Evolutionary conservation across 345 rosid species (phyloP).

Genomic region (Pistacia integerrima): DNA sequence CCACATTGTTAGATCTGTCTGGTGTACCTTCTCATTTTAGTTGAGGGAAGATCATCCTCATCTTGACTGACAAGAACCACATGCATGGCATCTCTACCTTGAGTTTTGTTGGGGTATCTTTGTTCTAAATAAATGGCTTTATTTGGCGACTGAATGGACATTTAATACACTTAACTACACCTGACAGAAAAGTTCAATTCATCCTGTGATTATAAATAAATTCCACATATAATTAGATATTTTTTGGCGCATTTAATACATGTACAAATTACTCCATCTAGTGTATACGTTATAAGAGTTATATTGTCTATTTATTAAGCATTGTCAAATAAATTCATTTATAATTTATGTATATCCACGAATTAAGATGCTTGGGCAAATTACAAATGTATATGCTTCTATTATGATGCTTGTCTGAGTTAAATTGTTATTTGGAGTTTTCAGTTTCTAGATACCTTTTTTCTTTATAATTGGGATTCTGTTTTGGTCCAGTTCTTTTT

Average conservation of each 20-base stretch:
- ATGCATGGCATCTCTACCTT: constrained; percentile 7
- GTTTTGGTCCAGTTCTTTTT: neutral
- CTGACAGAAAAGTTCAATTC: constrained; percentile 2
- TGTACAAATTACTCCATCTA: constrained; percentile 5
- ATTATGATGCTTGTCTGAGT: neutral
- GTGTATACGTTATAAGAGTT: neutral
- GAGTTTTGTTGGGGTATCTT: constrained; percentile 9
- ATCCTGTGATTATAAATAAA: constrained; percentile 14
- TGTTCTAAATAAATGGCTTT: constrained; percentile 15
- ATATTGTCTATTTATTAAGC: neutral
- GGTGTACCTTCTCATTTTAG: constrained; percentile 16
- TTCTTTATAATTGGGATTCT: neutral
- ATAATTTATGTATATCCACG: neutral
- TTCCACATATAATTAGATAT: constrained; percentile 10
- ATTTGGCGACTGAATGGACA: constrained; percentile 1
- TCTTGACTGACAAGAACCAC: constrained; percentile 21
- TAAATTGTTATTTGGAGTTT: constrained; percentile 12
- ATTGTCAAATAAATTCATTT: neutral
- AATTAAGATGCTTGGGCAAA: neutral
- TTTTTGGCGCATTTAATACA: constrained; percentile 20
- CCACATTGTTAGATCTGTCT: constrained; percentile 7
- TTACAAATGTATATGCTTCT: neutral
- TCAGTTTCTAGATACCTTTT: neutral
- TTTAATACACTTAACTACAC: constrained; percentile 12
- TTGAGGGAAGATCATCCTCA: constrained; percentile 1